These are phyloP conservation scores for Schizosaccharomyces osmophilus DNA, from an alignment of 805 yeast genomes.

Conservation along the genomic window DNA sequence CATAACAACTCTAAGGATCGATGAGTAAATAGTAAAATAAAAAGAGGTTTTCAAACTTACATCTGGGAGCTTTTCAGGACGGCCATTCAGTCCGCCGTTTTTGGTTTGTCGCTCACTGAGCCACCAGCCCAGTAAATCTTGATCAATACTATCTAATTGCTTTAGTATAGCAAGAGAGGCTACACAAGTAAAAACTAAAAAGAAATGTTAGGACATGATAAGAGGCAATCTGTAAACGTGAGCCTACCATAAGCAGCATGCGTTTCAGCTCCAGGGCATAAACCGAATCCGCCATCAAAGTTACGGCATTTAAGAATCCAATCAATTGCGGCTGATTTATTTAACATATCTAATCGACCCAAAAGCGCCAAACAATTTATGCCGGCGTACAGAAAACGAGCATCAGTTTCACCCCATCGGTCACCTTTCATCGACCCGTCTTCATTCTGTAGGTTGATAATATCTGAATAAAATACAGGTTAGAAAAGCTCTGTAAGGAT, in stretches of 20 bases:
- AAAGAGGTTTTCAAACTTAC: constrained; percentile 18
- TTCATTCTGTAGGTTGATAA: constrained; percentile 22
- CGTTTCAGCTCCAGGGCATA: constrained; percentile 81
- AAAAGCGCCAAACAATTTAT: constrained; percentile 47
- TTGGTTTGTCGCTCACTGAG: constrained; percentile 69
- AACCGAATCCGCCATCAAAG: constrained; percentile 90
- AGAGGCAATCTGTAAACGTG: neutral
- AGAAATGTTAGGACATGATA: neutral
- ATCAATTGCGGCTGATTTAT: constrained; percentile 35
- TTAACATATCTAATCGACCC: constrained; percentile 26
- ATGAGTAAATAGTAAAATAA: constrained; percentile 35
- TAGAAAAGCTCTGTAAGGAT: neutral
- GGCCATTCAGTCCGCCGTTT: constrained; percentile 81
- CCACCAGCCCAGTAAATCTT: constrained; percentile 48
- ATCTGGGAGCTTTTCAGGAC: constrained; percentile 91
- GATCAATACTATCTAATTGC: constrained; percentile 23
- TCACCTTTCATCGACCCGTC: constrained; percentile 52
- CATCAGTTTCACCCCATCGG: constrained; percentile 73
- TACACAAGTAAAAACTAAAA: constrained; percentile 33
- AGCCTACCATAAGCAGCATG: constrained; percentile 56
- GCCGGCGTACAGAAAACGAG: constrained; percentile 71
- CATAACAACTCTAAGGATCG: constrained; percentile 32
- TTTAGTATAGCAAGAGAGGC: constrained; percentile 54
- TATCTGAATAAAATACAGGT: constrained; percentile 6
- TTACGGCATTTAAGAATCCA: constrained; percentile 53